These are phyloP conservation scores for Basipetospora chlamydospora DNA, from an alignment of 2,329 filamentous ascomycete genomes.

Conservation along the genomic window DNA sequence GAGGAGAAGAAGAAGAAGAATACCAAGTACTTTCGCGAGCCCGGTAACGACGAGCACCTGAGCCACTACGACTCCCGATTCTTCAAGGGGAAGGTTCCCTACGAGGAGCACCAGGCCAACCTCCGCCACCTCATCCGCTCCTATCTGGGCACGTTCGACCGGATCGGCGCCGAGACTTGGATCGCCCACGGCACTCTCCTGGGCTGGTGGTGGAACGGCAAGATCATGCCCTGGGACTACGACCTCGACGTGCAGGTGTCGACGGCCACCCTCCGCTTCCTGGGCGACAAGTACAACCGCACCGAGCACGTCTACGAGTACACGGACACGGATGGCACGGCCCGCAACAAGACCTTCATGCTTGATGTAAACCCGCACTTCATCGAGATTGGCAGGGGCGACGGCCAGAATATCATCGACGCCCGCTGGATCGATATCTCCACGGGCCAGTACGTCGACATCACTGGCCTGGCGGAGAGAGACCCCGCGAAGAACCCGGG, in stretches of 20 bases:
- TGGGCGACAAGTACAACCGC: constrained; percentile 53
- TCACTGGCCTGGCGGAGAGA: constrained; percentile 61
- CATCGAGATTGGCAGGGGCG: constrained; percentile 42
- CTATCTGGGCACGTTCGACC: constrained; percentile 53
- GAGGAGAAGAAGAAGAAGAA: constrained; percentile 10
- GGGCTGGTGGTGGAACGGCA: constrained; percentile 79
- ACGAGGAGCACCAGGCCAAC: constrained; percentile 50
- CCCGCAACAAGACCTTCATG: constrained; percentile 40
- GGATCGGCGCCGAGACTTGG: constrained; percentile 63
- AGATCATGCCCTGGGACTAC: constrained; percentile 71
- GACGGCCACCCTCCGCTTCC: constrained; percentile 46
- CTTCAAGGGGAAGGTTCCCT: constrained; percentile 47
- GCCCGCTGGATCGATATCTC: constrained; percentile 65
- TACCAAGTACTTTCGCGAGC: constrained; percentile 52
- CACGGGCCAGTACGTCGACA: constrained; percentile 72
- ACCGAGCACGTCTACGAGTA: constrained; percentile 46
- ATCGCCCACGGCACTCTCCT: constrained; percentile 72
- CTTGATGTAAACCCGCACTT: constrained; percentile 66
- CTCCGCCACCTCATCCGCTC: constrained; percentile 58
- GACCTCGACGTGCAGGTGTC: constrained; percentile 73
- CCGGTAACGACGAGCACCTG: constrained; percentile 42
- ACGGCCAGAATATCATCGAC: constrained; percentile 69
- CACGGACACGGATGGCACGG: constrained; percentile 24
- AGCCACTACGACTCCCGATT: constrained; percentile 64
- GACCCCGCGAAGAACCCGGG: constrained; percentile 44